These are phyloP conservation scores for Pseudisothecium myosuroides DNA, from an alignment of 225 moss, liverwort and hornwort genomes.

Conservation along the genomic window DNA sequence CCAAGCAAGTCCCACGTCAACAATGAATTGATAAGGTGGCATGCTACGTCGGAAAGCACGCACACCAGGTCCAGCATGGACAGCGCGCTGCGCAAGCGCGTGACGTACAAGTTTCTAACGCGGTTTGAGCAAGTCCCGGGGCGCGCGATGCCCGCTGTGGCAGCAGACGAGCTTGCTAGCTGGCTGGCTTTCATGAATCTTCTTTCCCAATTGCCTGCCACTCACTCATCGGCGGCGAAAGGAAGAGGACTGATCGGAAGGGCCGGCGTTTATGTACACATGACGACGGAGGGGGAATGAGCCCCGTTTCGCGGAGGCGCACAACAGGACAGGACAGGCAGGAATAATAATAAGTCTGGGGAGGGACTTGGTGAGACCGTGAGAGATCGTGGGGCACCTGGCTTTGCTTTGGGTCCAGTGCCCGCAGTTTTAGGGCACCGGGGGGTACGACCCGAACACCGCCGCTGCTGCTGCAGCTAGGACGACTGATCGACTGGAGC, in stretches of 20 bases:
- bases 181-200: background rate
- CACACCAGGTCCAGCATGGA: background rate
- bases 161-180: background rate
- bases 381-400: background rate
- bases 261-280: background rate
- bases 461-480: background rate
- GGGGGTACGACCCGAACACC: background rate
- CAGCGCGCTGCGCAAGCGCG: conserved; percentile 1
- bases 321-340: background rate
- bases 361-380: background rate
- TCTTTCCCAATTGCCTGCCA: background rate
- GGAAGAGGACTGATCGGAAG: background rate
- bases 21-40: background rate
- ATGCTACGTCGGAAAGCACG: background rate
- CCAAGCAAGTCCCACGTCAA: background rate
- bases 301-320: background rate
- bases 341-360: background rate
- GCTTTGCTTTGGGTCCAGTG: background rate
- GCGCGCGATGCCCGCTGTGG: background rate
- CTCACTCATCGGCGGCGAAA: background rate
- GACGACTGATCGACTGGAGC: background rate
- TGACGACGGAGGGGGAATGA: background rate
- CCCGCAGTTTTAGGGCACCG: background rate
- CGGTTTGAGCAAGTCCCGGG: conserved; percentile 6
- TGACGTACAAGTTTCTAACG: background rate